Base-by-base conservation (phyloP, 202 grass and related monocot species). In the Schoenoplectus tabernaemontani region DNA sequence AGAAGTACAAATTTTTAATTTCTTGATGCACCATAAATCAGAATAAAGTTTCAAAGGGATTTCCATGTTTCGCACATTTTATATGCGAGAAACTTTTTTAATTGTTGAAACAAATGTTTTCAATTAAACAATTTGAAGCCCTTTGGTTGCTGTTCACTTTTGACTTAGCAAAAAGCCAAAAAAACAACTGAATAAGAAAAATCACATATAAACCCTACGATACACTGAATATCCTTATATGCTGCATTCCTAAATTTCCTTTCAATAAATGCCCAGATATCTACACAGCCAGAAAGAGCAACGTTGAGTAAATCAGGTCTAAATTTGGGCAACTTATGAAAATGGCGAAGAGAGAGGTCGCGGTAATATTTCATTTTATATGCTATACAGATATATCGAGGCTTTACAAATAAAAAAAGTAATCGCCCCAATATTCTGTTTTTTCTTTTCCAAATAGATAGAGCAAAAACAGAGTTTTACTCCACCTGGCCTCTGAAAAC, bases 401-500 rank as follows among this genome's bases (percentile, higher is more conserved):
- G 78, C 53, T 77, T 59, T 83, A 15, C 22, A 64, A 28, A 4
- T 30, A 44, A 16, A 32, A 64, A 50, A 39, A 69, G 74, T 75
- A 80, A 62, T 47, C 78, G 43, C 11, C 59, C 57, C 77, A 26
- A 4, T 77, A 81, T 50, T 26, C 23, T 36, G 30, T 36, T 71
- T 69, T 17, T 56, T 12, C 65, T 23, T 54, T 75, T 36, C 1
- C 1, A 75, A 75, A 73, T 32, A 54, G 70, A 56, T 75, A 54
- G 70, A 19, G 26, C 70, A 75, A 75, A 54, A 75, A n/a, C 47
- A 54, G 70, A 75, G 47, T 75, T 75, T 75, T 75, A 54, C 70
- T 75, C 47, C 70, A 75, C 96, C 90, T 99, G 96, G 75, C 92
- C 84, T 83, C 83, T 90, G 71, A 96, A 99, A 75, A 87, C 77